Percentiles rank a stretch among this genome's conserved stretches.
These are phyloP conservation scores for Metarhizium album DNA, from an alignment of 2,329 filamentous ascomycete species.

Conservation along the genomic window DNA sequence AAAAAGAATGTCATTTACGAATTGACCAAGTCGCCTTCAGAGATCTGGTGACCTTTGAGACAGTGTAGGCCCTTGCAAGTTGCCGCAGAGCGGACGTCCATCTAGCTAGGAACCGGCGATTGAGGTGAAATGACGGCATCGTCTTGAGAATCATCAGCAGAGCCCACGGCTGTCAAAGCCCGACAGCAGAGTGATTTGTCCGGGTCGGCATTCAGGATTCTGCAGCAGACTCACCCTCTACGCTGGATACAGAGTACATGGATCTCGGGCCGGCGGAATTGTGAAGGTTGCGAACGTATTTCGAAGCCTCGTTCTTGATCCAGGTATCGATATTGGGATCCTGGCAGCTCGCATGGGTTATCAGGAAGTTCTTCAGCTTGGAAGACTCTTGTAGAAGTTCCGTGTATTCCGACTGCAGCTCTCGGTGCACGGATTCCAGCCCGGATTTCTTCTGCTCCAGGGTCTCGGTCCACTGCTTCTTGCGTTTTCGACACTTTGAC, in stretches of 20 bases:
- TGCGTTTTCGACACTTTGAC: constrained; percentile 63
- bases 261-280: not conserved
- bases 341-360: constrained; percentile 41
- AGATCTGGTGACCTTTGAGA: not conserved
- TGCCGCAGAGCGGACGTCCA: not conserved
- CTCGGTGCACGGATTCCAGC: constrained; percentile 32
- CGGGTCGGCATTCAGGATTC: not conserved
- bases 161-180: too few relatives aligned
- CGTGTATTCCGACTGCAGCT: constrained; percentile 32
- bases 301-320: constrained; percentile 40
- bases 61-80: too few relatives aligned
- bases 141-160: not conserved
- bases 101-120: not conserved
- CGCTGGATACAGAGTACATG: constrained; percentile 1
- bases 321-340: constrained; percentile 42
- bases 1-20: not conserved
- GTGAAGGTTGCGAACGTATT: constrained; percentile 27
- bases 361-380: constrained; percentile 38
- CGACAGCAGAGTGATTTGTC: too few relatives aligned
- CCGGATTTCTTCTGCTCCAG: constrained; percentile 34
- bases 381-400: constrained; percentile 33
- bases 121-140: not conserved
- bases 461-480: constrained; percentile 42
- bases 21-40: not conserved
- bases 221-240: not conserved